These are phyloP conservation scores for Tricholomella constricta DNA, from an alignment of 768 basidiomycete species.

Conservation along the genomic window DNA sequence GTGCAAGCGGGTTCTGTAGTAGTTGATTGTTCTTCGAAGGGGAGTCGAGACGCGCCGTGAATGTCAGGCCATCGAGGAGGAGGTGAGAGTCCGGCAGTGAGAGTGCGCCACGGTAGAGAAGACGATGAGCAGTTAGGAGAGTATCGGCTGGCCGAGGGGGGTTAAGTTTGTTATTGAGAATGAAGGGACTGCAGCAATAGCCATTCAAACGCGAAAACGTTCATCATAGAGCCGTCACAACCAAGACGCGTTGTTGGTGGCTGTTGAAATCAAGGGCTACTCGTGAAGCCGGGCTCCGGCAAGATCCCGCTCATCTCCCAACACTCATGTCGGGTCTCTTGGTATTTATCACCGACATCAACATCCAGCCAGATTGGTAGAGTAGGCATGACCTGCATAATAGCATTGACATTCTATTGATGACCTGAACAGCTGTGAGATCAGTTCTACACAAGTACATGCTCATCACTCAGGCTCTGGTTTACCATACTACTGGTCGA, in stretches of 20 bases:
- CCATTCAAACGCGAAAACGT: conserved; percentile 15
- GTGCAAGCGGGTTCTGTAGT: conserved; percentile 67
- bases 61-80: conserved; percentile 73
- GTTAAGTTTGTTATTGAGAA: conserved; percentile 21
- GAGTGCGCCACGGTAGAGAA: conserved; percentile 76
- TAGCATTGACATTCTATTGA: background rate
- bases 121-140: conserved; percentile 40
- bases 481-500: conserved; percentile 7
- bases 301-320: background rate
- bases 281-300: too few relatives aligned
- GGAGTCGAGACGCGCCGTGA: conserved; percentile 52
- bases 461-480: conserved; percentile 2
- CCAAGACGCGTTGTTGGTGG: conserved; percentile 17
- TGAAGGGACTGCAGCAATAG: conserved; percentile 6
- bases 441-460: conserved; percentile 6
- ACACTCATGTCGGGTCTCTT: conserved; percentile 16
- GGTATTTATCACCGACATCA: conserved; percentile 7
- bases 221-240: conserved; percentile 24
- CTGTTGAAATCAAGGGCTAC: conserved; percentile 5
- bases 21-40: conserved; percentile 42
- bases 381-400: conserved; percentile 5
- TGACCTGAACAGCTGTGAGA: conserved; percentile 1
- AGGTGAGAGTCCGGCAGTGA: conserved; percentile 74
- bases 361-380: conserved; percentile 1
- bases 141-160: conserved; percentile 19